Conservation (phyloP, 164 flowering plant species). For the Magnolia kwangsiensis region DNA sequence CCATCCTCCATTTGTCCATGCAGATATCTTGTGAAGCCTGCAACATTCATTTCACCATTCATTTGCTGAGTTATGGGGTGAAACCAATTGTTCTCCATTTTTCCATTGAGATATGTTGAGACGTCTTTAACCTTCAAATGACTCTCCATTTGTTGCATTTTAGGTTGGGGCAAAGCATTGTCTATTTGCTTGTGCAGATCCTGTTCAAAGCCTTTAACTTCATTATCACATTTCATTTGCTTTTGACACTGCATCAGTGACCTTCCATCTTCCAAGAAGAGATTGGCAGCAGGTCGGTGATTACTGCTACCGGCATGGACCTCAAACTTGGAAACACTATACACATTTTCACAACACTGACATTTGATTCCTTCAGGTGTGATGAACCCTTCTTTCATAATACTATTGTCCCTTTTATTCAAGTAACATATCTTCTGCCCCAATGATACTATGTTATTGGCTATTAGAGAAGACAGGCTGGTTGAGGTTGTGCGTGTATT, state of each 20-base stretch:
- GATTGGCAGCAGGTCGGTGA: conserved; percentile 49
- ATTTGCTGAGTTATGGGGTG: not conserved
- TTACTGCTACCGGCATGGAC: conserved; percentile 58
- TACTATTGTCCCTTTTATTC: conserved; percentile 16
- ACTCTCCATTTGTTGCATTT: too few relatives aligned
- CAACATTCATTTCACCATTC: conserved; percentile 6
- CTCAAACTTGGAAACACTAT: conserved; percentile 48
- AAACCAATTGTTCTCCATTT: conserved; percentile 59
- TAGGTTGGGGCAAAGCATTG: too few relatives aligned
- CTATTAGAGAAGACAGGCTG: conserved; percentile 74
- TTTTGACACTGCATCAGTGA: conserved; percentile 69
- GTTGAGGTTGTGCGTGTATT: conserved; percentile 29
- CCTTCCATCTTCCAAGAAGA: conserved; percentile 74
- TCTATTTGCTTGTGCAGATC: not conserved
- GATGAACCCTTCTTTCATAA: conserved; percentile 48
- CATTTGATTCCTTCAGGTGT: conserved; percentile 77
- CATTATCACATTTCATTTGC: conserved; percentile 24
- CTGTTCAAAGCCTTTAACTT: conserved; percentile 7
- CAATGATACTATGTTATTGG: conserved; percentile 52
- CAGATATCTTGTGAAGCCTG: conserved; percentile 9
- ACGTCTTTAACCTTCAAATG: too few relatives aligned
- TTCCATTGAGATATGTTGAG: too few relatives aligned
- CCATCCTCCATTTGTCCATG: conserved; percentile 12
- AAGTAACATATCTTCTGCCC: conserved; percentile 51
- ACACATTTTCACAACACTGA: conserved; percentile 58